A percentile compares a stretch with the other conserved stretches of the same genome.
phyloP scores from a whole-genome alignment of 139 green algal genomes.

The Zygnema cylindricum region DNA sequence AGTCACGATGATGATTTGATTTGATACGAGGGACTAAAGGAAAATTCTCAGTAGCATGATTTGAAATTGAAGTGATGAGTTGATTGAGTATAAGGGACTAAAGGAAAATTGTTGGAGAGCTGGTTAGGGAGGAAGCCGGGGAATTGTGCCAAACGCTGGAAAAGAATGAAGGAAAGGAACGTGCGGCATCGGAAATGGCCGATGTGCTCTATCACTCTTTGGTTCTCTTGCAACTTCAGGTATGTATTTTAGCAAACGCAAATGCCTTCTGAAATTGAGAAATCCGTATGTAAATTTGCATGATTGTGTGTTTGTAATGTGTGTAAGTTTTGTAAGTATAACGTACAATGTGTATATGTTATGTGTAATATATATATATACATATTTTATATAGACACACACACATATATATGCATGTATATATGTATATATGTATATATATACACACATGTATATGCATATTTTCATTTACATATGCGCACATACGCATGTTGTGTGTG shows the following conservation, averaged over 20 bases:
- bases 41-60: too few species aligned
- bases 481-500: background rate
- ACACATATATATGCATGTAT: background rate
- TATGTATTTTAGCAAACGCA: background rate
- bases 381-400: conserved; percentile 73
- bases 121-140: conserved; percentile 86
- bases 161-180: conserved; percentile 82
- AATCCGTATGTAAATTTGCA: too few species aligned
- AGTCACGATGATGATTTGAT: too few species aligned
- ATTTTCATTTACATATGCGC: background rate
- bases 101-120: too few species aligned
- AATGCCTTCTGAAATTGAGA: too few species aligned
- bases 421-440: background rate
- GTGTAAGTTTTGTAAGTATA: too few species aligned
- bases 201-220: conserved; percentile 98
- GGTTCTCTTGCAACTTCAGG: conserved; percentile 75
- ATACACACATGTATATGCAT: background rate
- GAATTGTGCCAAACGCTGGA: conserved; percentile 94
- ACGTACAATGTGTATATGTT: too few species aligned
- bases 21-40: too few species aligned
- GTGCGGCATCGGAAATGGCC: conserved; percentile 87
- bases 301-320: too few species aligned
- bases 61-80: too few species aligned
- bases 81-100: too few species aligned
- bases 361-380: too few species aligned